Conservation (phyloP, 2,329 filamentous ascomycete species). For the Albophoma yamanashiensis region DNA sequence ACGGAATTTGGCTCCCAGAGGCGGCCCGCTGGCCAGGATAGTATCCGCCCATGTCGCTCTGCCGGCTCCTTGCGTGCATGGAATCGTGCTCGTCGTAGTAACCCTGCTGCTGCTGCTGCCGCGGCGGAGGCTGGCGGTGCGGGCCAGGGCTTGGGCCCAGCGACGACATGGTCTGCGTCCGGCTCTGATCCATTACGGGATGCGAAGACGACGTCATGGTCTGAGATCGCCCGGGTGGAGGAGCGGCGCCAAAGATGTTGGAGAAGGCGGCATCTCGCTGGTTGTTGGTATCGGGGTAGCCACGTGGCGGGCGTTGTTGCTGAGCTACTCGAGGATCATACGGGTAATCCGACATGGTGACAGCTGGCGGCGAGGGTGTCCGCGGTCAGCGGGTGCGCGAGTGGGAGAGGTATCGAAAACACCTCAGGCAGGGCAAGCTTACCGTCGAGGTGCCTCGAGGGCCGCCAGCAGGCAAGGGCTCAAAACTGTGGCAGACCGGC, state of each 20-base stretch:
- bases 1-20: slow-evolving; percentile 35
- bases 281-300: slow-evolving; percentile 41
- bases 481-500: slow-evolving; percentile 13
- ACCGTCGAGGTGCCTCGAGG: slow-evolving; percentile 10
- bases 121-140: slow-evolving; percentile 54
- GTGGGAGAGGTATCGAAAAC: not conserved
- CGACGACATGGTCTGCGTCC: slow-evolving; percentile 71
- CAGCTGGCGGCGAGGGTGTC: not conserved
- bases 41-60: slow-evolving; percentile 34
- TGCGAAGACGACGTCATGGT: slow-evolving; percentile 76
- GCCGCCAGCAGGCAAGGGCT: slow-evolving; percentile 8
- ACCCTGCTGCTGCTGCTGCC: slow-evolving; percentile 35
- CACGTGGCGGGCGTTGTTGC: slow-evolving; percentile 25
- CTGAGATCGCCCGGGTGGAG: slow-evolving; percentile 80
- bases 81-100: slow-evolving; percentile 23
- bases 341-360: slow-evolving; percentile 48
- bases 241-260: slow-evolving; percentile 85
- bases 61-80: slow-evolving; percentile 15
- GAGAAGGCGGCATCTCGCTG: slow-evolving; percentile 93
- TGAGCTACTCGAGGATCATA: slow-evolving; percentile 39
- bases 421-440: slow-evolving; percentile 6
- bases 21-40: slow-evolving; percentile 41
- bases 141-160: slow-evolving; percentile 34
- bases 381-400: not conserved
- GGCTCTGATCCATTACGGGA: slow-evolving; percentile 43